Percentiles rank a stretch among this genome's conserved stretches.
Conservation (phyloP, 73 alveolate species). For the Paramecium tetraurelia region DNA sequence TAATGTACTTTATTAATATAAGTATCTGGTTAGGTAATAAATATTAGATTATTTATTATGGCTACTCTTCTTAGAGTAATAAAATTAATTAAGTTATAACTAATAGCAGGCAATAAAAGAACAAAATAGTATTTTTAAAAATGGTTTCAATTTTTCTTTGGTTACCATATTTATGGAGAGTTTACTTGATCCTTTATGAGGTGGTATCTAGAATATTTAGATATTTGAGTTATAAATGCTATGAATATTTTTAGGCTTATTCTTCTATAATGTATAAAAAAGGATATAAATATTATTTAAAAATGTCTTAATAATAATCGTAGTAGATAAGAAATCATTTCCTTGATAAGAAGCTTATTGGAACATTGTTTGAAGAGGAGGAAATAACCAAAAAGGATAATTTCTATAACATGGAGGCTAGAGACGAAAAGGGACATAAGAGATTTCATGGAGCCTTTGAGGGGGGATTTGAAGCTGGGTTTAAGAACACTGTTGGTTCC, state of each 20-base stretch:
- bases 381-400: constrained; percentile 49
- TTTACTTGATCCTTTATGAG: neutral
- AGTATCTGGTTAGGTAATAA: too few relatives aligned
- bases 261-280: neutral
- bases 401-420: constrained; percentile 51
- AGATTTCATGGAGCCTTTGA: constrained; percentile 85
- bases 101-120: too few relatives aligned
- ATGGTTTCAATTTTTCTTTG: neutral
- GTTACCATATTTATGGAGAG: neutral
- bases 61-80: too few relatives aligned
- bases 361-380: constrained; percentile 43
- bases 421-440: constrained; percentile 69
- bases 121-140: too few relatives aligned
- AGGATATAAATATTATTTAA: neutral
- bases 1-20: too few relatives aligned
- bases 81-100: too few relatives aligned
- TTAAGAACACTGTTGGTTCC: constrained; percentile 74
- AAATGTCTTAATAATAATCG: neutral
- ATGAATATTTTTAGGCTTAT: neutral
- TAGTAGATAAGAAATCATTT: constrained; percentile 17
- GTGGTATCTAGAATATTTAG: neutral
- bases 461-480: constrained; percentile 86
- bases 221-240: neutral
- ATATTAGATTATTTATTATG: too few relatives aligned
- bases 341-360: constrained; percentile 13